A percentile compares a stretch with the other conserved stretches of the same genome.
phyloP scores from a whole-genome alignment of 1,139 yeast species.

The Entelexis sorbosivorans region DNA sequence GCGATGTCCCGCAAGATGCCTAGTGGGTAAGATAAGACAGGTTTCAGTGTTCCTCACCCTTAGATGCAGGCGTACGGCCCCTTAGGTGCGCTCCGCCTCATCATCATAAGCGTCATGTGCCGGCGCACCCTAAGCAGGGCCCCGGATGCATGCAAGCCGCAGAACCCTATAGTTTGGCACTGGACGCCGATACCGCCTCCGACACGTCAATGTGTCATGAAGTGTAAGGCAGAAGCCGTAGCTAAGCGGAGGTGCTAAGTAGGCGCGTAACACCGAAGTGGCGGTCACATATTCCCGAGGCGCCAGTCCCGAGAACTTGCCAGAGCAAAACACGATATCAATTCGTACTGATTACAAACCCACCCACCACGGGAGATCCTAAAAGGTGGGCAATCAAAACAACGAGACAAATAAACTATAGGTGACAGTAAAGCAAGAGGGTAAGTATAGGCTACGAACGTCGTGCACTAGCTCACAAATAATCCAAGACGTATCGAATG shows the following conservation, averaged over 20 bases:
- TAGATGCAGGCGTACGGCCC: background rate
- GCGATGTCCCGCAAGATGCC: too few relatives aligned
- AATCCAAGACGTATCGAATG: too few relatives aligned
- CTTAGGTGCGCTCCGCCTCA: background rate
- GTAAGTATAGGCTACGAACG: background rate
- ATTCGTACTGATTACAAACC: background rate
- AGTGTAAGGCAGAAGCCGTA: too few relatives aligned
- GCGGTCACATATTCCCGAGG: too few relatives aligned
- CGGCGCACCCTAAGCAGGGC: background rate
- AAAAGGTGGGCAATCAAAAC: constrained; percentile 3
- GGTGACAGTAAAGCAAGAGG: background rate
- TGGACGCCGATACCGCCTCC: too few relatives aligned
- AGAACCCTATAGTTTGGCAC: background rate
- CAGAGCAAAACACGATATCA: background rate
- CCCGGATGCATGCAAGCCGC: background rate
- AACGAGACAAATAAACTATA: background rate
- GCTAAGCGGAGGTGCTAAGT: too few relatives aligned
- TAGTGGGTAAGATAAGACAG: too few relatives aligned
- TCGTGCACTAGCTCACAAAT: too few relatives aligned
- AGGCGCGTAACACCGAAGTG: too few relatives aligned
- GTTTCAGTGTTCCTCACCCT: background rate
- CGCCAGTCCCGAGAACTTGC: too few relatives aligned
- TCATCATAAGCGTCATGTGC: background rate
- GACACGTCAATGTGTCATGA: too few relatives aligned
- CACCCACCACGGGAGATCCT: background rate